Evolutionary conservation across 1,284 basidiomycete genomes (phyloP).

Genomic region (Cutaneotrichosporon cutaneum): DNA sequence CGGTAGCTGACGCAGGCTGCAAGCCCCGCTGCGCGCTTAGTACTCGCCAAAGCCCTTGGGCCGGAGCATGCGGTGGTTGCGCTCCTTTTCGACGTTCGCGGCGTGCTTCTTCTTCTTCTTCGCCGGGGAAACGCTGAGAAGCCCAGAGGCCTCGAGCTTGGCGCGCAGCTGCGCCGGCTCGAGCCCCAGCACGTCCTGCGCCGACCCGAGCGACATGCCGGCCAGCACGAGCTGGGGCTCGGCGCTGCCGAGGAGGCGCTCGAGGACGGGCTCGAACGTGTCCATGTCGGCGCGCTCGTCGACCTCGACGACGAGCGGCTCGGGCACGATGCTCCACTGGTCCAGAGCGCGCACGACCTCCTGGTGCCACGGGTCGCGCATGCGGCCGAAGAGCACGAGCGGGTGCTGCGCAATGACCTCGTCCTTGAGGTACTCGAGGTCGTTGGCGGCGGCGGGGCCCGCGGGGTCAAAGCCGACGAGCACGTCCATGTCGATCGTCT

Average conservation of each 20-base stretch:
- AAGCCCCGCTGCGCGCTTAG: too few species aligned
- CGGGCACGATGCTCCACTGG: conserved; percentile 63
- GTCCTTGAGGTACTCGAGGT: conserved; percentile 44
- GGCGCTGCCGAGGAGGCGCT: conserved; percentile 59
- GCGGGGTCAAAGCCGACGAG: conserved; percentile 80
- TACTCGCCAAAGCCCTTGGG: conserved; percentile 12
- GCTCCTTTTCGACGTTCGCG: conserved; percentile 9
- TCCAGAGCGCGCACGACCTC: conserved; percentile 66
- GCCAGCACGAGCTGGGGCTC: conserved; percentile 68
- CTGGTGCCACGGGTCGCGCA: conserved; percentile 57
- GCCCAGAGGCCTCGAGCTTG: conserved; percentile 62
- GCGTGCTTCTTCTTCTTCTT: conserved; percentile 51
- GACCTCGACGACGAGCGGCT: conserved; percentile 70
- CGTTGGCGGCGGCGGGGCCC: conserved; percentile 57
- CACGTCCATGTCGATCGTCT: conserved; percentile 71
- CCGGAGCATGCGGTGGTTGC: conserved; percentile 12
- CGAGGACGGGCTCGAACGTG: conserved; percentile 56
- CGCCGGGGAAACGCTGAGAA: conserved; percentile 52
- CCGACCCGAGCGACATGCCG: conserved; percentile 62
- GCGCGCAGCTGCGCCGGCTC: conserved; percentile 58
- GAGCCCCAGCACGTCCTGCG: conserved; percentile 60
- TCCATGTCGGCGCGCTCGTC: conserved; percentile 64
- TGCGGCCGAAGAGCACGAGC: conserved; percentile 73
- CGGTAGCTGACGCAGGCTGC: too few species aligned
- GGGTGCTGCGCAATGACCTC: conserved; percentile 70